These are phyloP conservation scores for Xylariaceae sp. DNA, from an alignment of 2,329 filamentous ascomycete genomes.

Conservation along the genomic window DNA sequence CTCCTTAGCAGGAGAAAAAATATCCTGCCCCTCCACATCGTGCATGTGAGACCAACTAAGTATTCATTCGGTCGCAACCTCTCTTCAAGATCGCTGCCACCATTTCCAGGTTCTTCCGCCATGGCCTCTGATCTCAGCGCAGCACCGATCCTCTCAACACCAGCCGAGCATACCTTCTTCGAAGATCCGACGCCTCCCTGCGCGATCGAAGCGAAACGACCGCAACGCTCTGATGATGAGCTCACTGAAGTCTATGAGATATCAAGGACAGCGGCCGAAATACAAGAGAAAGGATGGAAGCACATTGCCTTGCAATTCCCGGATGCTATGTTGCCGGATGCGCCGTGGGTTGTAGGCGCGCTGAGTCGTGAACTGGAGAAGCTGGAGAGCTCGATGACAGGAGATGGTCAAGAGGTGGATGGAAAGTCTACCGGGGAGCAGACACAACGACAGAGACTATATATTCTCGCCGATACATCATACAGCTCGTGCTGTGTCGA, in stretches of 20 bases:
- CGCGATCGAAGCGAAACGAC: slow-evolving; percentile 25
- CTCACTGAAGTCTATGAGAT: slow-evolving; percentile 80
- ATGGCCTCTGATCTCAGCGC: slow-evolving; percentile 48
- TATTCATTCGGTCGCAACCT: too few relatives aligned
- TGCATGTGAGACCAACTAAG: too few relatives aligned
- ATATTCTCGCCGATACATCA: slow-evolving; percentile 89
- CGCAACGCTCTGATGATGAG: slow-evolving; percentile 56
- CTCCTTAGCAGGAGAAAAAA: too few relatives aligned
- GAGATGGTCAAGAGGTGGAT: not conserved
- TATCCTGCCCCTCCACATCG: too few relatives aligned
- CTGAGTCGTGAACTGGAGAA: slow-evolving; percentile 38
- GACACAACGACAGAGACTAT: slow-evolving; percentile 46
- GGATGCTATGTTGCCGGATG: slow-evolving; percentile 85
- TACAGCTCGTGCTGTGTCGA: slow-evolving; percentile 97
- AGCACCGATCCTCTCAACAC: slow-evolving; percentile 60
- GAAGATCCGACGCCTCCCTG: slow-evolving; percentile 41
- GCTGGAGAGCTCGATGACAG: slow-evolving; percentile 6
- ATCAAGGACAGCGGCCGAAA: slow-evolving; percentile 69
- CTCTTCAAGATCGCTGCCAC: too few relatives aligned
- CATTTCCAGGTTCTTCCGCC: not conserved
- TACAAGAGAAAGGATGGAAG: slow-evolving; percentile 66
- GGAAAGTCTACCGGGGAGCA: not conserved
- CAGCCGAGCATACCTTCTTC: slow-evolving; percentile 52
- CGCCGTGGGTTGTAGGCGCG: slow-evolving; percentile 70
- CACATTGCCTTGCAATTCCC: slow-evolving; percentile 92